These are phyloP conservation scores for Panellus pusillus DNA, from an alignment of 768 basidiomycete species.

Conservation along the genomic window DNA sequence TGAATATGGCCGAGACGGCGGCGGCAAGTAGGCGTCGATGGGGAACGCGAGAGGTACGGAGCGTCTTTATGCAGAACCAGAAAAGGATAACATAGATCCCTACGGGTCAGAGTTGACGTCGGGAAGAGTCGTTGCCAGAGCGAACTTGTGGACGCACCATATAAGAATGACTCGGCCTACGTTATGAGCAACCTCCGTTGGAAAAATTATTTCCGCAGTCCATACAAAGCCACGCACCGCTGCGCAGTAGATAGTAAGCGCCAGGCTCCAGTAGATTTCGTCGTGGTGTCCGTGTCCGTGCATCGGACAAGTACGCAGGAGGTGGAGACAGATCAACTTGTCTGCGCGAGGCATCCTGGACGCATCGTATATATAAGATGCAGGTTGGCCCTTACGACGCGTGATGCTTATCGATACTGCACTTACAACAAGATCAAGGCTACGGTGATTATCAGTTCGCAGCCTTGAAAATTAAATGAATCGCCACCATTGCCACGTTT, in stretches of 20 bases:
- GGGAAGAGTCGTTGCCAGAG: not conserved
- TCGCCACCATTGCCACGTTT: no score
- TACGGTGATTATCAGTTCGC: no score
- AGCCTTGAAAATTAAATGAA: no score
- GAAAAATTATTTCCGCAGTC: no score
- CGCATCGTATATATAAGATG: slow-evolving; percentile 5
- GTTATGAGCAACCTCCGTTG: not conserved
- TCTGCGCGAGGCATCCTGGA: not conserved
- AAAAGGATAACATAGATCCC: slow-evolving; percentile 34
- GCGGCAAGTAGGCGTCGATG: slow-evolving; percentile 1
- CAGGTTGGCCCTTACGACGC: slow-evolving; percentile 1
- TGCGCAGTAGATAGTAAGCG: slow-evolving; percentile 14
- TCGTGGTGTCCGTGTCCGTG: not conserved
- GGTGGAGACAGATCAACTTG: slow-evolving; percentile 8
- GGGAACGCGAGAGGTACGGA: not conserved
- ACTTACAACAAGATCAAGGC: no score
- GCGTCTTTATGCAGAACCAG: slow-evolving; percentile 22
- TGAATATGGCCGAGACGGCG: slow-evolving; percentile 9
- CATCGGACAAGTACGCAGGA: slow-evolving; percentile 11
- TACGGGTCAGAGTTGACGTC: slow-evolving; percentile 7
- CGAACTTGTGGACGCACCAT: slow-evolving; percentile 21
- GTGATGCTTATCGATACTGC: no score
- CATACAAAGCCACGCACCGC: slow-evolving; percentile 1
- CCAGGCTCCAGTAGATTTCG: slow-evolving; percentile 9
- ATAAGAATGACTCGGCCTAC: slow-evolving; percentile 31